Percentiles rank a stretch among this genome's conserved stretches.
These are phyloP conservation scores for Castanea sativa DNA, from an alignment of 306 rosid species.

Conservation along the genomic window DNA sequence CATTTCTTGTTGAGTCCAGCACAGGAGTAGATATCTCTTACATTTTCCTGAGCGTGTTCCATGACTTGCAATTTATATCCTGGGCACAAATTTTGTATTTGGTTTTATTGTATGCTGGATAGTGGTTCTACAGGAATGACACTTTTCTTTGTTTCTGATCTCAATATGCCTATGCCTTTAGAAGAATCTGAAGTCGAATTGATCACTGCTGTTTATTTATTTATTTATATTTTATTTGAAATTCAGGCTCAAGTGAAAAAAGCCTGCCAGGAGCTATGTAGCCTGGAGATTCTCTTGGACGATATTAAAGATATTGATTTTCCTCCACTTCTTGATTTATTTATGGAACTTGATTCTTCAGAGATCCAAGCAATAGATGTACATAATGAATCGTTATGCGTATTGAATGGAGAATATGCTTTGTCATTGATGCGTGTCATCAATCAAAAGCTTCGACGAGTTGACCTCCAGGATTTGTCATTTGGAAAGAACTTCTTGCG, in stretches of 20 bases:
- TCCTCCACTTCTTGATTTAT: conserved; percentile 64
- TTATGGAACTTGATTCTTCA: conserved; percentile 47
- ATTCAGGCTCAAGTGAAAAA: conserved; percentile 61
- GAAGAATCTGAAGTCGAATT: background rate
- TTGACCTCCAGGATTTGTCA: conserved; percentile 60
- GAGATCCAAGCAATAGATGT: conserved; percentile 75
- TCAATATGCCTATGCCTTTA: conserved; percentile 3
- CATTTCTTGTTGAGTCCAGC: background rate
- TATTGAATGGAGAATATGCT: conserved; percentile 55
- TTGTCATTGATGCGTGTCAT: conserved; percentile 67
- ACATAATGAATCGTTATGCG: conserved; percentile 49
- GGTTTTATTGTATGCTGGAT: background rate
- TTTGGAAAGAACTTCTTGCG: conserved; percentile 67
- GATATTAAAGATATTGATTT: conserved; percentile 65
- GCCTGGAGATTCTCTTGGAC: conserved; percentile 58
- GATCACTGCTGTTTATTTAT: conserved; percentile 15
- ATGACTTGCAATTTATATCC: background rate
- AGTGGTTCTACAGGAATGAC: background rate
- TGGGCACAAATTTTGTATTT: background rate
- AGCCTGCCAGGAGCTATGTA: conserved; percentile 44
- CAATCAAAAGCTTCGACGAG: conserved; percentile 71
- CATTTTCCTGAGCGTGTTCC: background rate
- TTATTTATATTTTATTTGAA: background rate
- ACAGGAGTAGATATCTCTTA: background rate
- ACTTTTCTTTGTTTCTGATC: background rate